Evolutionary conservation across 106 monocot species (phyloP).

Genomic region (Allium fistulosum): DNA sequence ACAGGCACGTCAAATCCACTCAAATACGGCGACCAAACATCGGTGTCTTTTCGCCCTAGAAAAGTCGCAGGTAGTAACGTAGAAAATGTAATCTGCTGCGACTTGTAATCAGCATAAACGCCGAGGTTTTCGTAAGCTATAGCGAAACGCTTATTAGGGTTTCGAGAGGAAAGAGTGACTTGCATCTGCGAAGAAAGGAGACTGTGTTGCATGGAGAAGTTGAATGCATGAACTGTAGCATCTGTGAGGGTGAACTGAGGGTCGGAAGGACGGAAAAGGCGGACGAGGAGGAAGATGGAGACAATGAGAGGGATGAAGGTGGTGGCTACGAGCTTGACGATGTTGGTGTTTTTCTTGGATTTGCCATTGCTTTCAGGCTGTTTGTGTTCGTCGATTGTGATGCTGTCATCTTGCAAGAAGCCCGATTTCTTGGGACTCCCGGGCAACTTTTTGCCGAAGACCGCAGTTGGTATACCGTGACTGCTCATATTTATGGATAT

Average conservation of each 20-base stretch:
- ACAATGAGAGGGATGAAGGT: conserved; percentile 16
- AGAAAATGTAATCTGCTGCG: conserved; percentile 18
- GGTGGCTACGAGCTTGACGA: neutral
- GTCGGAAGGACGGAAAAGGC: conserved; percentile 24
- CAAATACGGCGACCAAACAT: conserved; percentile 45
- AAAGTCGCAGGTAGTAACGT: conserved; percentile 16
- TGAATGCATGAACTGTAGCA: neutral
- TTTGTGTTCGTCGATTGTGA: no score
- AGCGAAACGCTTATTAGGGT: conserved; percentile 31
- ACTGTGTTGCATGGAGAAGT: conserved; percentile 21
- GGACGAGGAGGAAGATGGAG: neutral
- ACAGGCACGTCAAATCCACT: conserved; percentile 30
- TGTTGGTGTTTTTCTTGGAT: no score
- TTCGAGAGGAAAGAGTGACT: conserved; percentile 30
- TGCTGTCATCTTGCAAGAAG: no score
- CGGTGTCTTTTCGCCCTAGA: conserved; percentile 35
- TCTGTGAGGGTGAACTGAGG: conserved; percentile 15
- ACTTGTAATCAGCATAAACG: conserved; percentile 10
- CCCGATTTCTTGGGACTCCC: no score
- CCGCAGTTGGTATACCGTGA: no score
- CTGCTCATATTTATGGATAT: no score
- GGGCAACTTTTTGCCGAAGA: no score
- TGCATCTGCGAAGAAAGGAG: conserved; percentile 28
- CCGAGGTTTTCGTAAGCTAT: conserved; percentile 27
- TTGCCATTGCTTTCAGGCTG: no score